phyloP scores from a whole-genome alignment of 2,329 filamentous ascomycete genomes.

The Clonostachys byssicola region DNA sequence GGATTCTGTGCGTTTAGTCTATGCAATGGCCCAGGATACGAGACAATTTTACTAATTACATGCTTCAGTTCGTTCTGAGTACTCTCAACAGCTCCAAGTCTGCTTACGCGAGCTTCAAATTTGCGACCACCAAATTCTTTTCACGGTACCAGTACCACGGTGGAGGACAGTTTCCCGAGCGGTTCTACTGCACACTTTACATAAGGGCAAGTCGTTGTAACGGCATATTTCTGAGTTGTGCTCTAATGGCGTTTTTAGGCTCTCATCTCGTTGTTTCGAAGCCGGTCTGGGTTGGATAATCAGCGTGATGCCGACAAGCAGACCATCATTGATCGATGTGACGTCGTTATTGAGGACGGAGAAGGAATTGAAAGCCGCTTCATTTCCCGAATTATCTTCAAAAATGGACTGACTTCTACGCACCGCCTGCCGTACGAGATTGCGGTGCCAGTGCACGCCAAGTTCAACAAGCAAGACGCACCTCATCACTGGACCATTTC shows the following conservation, averaged over 20 bases:
- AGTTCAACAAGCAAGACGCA: constrained; percentile 65
- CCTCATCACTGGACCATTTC: constrained; percentile 70
- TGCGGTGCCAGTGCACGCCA: constrained; percentile 69
- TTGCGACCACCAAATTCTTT: constrained; percentile 67
- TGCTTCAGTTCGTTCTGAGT: constrained; percentile 62
- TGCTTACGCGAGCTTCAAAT: constrained; percentile 69
- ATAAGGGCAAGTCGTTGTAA: constrained; percentile 48
- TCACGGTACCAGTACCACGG: constrained; percentile 65
- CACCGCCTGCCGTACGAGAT: constrained; percentile 74
- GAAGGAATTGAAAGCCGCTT: constrained; percentile 69
- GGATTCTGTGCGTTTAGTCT: constrained; percentile 51
- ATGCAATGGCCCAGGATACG: background rate
- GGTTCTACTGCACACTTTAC: constrained; percentile 72
- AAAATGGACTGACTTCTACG: constrained; percentile 73
- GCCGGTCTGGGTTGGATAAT: constrained; percentile 54
- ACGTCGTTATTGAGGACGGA: constrained; percentile 70
- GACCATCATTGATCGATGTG: constrained; percentile 68
- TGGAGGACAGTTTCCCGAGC: constrained; percentile 42
- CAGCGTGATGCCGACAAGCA: constrained; percentile 58
- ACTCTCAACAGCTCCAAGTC: constrained; percentile 78
- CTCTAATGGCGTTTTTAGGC: constrained; percentile 33
- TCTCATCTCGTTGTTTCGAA: constrained; percentile 71
- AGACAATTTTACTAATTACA: constrained; percentile 1
- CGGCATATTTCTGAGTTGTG: background rate
- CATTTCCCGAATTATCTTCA: constrained; percentile 68